These are phyloP conservation scores for Trichomonascaceae sp. DNA, from an alignment of 1,139 yeast genomes.

Conservation along the genomic window DNA sequence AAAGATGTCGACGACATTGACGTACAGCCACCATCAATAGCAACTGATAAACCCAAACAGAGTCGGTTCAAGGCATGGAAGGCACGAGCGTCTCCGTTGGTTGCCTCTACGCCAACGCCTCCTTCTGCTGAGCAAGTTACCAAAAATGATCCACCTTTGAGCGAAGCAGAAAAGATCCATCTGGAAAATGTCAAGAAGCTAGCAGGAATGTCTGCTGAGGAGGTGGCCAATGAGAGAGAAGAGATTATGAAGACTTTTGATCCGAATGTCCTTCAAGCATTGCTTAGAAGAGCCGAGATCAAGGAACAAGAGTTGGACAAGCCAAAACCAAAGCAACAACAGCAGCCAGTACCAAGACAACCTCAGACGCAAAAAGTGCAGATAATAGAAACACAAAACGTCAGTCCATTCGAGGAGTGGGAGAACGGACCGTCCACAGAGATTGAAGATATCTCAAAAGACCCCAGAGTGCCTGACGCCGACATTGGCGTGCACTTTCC, in stretches of 20 bases:
- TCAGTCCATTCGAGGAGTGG: slow-evolving; percentile 6
- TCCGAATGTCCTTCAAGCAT: slow-evolving; percentile 50
- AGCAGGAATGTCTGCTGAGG: slow-evolving; percentile 50
- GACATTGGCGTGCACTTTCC: slow-evolving; percentile 15
- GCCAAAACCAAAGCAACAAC: not conserved
- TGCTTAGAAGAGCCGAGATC: slow-evolving; percentile 26
- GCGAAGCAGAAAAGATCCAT: slow-evolving; percentile 63
- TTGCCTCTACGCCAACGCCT: not conserved
- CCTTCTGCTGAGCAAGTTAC: too few species aligned
- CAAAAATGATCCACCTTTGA: slow-evolving; percentile 5
- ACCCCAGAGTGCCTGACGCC: not conserved
- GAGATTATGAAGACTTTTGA: slow-evolving; percentile 57
- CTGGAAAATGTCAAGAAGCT: slow-evolving; percentile 57
- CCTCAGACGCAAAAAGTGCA: slow-evolving; percentile 1
- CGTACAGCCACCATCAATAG: not conserved
- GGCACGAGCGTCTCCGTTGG: not conserved
- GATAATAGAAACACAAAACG: slow-evolving; percentile 1
- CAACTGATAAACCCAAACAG: not conserved
- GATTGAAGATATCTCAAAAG: not conserved
- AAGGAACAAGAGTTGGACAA: not conserved
- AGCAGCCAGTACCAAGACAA: not conserved
- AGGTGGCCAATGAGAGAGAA: slow-evolving; percentile 49
- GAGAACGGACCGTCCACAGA: slow-evolving; percentile 6
- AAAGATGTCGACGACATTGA: slow-evolving; percentile 5
- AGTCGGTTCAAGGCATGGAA: slow-evolving; percentile 7